Percentiles rank a stretch among this genome's conserved stretches.
Conservation (phyloP, 495 filamentous ascomycete species). For the Daldinia childiae region DNA sequence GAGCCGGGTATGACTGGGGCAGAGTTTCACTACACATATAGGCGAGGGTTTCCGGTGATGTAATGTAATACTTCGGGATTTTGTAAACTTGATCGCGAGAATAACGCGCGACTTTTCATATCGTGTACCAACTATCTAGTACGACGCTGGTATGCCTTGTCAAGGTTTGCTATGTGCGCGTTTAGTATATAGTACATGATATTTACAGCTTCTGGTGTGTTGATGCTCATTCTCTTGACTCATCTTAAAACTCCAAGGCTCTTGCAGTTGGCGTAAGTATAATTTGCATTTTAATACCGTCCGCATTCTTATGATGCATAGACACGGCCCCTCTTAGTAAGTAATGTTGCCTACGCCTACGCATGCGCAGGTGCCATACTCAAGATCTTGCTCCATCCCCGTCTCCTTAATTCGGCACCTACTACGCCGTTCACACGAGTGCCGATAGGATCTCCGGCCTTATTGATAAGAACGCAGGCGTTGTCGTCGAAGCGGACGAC, state of each 20-base stretch:
- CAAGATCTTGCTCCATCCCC: slow-evolving; percentile 97
- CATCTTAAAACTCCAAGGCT: not conserved
- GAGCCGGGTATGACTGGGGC: not conserved
- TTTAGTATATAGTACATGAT: slow-evolving; percentile 38
- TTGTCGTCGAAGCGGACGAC: slow-evolving; percentile 96
- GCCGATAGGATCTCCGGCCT: slow-evolving; percentile 94
- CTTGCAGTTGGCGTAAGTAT: not conserved
- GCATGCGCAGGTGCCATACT: slow-evolving; percentile 94
- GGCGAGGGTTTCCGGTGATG: not conserved
- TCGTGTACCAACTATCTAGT: slow-evolving; percentile 5
- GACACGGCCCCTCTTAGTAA: not conserved
- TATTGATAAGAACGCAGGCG: slow-evolving; percentile 97
- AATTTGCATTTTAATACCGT: not conserved
- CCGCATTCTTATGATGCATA: not conserved
- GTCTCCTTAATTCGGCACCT: slow-evolving; percentile 83
- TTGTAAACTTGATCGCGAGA: slow-evolving; percentile 14
- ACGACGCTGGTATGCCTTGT: slow-evolving; percentile 3
- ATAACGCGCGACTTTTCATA: not conserved
- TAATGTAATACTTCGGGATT: slow-evolving; percentile 16
- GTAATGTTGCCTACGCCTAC: slow-evolving; percentile 70
- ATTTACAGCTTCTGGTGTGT: not conserved
- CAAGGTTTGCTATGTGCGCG: slow-evolving; percentile 26
- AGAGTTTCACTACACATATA: not conserved
- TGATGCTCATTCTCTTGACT: not conserved
- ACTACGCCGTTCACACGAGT: slow-evolving; percentile 91